Conservation (phyloP, 2,329 filamentous ascomycete genomes). For the Parastagonospora nodorum region DNA sequence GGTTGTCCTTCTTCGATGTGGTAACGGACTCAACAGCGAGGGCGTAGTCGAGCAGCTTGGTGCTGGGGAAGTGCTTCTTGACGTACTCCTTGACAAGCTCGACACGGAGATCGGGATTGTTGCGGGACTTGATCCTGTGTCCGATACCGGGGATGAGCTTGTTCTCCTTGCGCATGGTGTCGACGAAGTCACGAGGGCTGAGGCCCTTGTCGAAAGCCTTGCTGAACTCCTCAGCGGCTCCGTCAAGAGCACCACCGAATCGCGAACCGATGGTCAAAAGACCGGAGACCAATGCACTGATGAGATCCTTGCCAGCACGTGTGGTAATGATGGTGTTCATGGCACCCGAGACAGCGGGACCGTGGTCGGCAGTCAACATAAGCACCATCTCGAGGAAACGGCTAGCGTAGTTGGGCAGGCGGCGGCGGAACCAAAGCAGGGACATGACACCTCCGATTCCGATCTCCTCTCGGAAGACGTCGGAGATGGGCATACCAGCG, state of each 20-base stretch:
- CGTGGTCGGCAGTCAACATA: slow-evolving; percentile 99
- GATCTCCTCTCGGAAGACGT: slow-evolving; percentile 98
- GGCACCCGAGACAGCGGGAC: slow-evolving; percentile 96
- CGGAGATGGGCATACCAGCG: slow-evolving; percentile 99
- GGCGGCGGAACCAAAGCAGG: slow-evolving; percentile 98
- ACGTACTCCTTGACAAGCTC: slow-evolving; percentile 99
- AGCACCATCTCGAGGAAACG: slow-evolving; percentile 99
- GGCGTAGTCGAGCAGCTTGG: slow-evolving; percentile 98
- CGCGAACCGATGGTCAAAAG: slow-evolving; percentile 97
- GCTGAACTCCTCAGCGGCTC: slow-evolving; percentile 97
- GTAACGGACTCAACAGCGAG: slow-evolving; percentile 97
- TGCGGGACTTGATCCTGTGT: slow-evolving; percentile 98
- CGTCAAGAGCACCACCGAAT: slow-evolving; percentile 97
- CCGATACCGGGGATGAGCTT: slow-evolving; percentile 99
- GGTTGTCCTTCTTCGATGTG: slow-evolving; percentile 99
- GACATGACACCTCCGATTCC: slow-evolving; percentile 99
- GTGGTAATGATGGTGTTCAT: slow-evolving; percentile 99
- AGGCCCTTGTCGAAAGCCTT: slow-evolving; percentile 98
- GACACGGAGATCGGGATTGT: slow-evolving; percentile 99
- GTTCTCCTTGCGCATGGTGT: slow-evolving; percentile 99
- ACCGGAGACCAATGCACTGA: slow-evolving; percentile 93
- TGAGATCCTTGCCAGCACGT: slow-evolving; percentile 97
- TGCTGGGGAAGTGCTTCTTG: slow-evolving; percentile 93
- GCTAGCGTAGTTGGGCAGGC: slow-evolving; percentile 92
- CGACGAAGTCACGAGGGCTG: slow-evolving; percentile 97